Percentiles rank a stretch among this genome's conserved stretches.
phyloP scores from a whole-genome alignment of 73 alveolate species.

The Paramecium biaurelia region DNA sequence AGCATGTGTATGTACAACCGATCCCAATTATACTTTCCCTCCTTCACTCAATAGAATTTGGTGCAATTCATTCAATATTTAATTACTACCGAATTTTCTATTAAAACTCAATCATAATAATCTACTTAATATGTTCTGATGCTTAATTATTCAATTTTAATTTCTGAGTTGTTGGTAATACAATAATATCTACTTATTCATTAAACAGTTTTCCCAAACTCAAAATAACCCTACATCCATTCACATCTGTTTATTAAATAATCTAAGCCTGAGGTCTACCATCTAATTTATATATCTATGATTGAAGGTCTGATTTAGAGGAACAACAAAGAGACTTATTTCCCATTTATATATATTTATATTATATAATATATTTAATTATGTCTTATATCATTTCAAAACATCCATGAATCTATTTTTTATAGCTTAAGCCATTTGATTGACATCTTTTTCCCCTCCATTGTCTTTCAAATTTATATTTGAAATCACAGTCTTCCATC shows the following conservation, averaged over 20 bases:
- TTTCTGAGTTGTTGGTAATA: neutral
- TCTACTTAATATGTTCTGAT: neutral
- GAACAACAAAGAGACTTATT: conserved; percentile 27
- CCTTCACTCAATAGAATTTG: conserved; percentile 3
- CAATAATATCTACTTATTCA: neutral
- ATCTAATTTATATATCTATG: neutral
- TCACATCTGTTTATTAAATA: neutral
- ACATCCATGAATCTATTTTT: neutral
- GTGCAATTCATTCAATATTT: neutral
- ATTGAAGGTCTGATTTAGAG: neutral
- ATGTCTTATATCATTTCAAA: neutral
- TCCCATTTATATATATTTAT: too few species aligned
- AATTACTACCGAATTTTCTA: conserved; percentile 7
- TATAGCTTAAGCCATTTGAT: neutral
- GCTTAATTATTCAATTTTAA: neutral
- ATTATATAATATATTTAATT: neutral
- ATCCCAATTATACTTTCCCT: conserved; percentile 16
- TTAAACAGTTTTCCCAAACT: neutral
- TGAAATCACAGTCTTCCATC: neutral
- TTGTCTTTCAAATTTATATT: neutral
- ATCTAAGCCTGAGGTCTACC: neutral
- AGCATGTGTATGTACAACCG: conserved; percentile 36
- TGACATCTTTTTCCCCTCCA: neutral
- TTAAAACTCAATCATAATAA: neutral
- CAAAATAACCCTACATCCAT: neutral